Base-by-base conservation (phyloP, 75 land plant species). In the Azolla pinnata region DNA sequence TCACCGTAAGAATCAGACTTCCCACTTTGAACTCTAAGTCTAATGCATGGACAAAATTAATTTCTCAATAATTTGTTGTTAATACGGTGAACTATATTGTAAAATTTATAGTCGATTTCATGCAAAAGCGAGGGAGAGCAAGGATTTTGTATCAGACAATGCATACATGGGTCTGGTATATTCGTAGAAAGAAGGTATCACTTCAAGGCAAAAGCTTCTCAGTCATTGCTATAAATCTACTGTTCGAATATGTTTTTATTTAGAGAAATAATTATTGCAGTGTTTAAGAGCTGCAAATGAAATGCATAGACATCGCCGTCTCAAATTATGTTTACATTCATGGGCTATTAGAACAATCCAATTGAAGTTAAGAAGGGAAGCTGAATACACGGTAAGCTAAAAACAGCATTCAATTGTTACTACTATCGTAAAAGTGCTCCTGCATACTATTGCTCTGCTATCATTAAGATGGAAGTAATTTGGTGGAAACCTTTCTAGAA, bases 251-350 rank as follows among this genome's bases (percentile, higher is more conserved):
- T 1, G 2, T 25, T 4, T 52, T 52, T 7, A 27, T 26, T 25
- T 14, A 2, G 14, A 23, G 4, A 52, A 52, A 14, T 3, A 24
- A 23, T 52, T 52, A 12, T 24, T 23, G 54, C 28, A 52, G 54
- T 52, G 29, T 52, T 18, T 52, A 25, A 52, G 54, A 27, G 54
- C 54, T 25, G 54, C 54, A 1, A 26, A 52, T 25, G 54, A 52
- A 14, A 52, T 52, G 54, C 54, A 52, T 14, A 21, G 54, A 14
- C 54, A 29, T 26, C 54, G 26, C 29, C 54, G 24, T 52, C 29
- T 52, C 9, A 52, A 26, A 29, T 21, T 25, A 2, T 52, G 18
- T 14, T 24, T 52, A 4, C 29, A 52, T 19, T 23, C 54, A 21
- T 52, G 54, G 54, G 4, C 3, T 25, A 4, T 9, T 24, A 23